Conservation (phyloP, 2,329 filamentous ascomycete genomes). For the Aureobasidium sp. region DNA sequence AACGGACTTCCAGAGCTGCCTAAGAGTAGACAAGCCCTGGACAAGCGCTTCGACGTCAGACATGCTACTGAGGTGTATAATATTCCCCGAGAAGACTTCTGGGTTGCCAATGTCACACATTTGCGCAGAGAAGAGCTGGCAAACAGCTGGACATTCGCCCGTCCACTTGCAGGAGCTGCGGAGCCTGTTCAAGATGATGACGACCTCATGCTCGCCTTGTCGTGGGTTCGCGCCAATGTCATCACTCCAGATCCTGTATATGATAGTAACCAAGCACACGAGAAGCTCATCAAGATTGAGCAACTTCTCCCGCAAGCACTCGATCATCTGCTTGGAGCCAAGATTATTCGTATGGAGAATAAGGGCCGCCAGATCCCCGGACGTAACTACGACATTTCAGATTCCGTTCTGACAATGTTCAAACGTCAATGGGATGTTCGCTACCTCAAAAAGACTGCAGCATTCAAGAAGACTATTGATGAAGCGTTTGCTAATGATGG, state of each 20-base stretch:
- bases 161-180: slow-evolving; percentile 14
- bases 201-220: slow-evolving; percentile 27
- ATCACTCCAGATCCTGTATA: slow-evolving; percentile 35
- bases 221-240: slow-evolving; percentile 40
- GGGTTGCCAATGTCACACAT: slow-evolving; percentile 33
- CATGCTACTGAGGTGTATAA: slow-evolving; percentile 30
- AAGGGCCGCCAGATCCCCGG: slow-evolving; percentile 52
- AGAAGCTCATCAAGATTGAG: slow-evolving; percentile 29
- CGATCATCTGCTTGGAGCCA: slow-evolving; percentile 45
- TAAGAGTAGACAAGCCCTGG: slow-evolving; percentile 32
- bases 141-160: slow-evolving; percentile 15
- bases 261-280: slow-evolving; percentile 30
- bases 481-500: slow-evolving; percentile 37
- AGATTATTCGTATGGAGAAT: slow-evolving; percentile 52
- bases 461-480: slow-evolving; percentile 55
- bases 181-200: slow-evolving; percentile 17
- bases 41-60: slow-evolving; percentile 36
- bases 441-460: slow-evolving; percentile 51
- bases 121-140: slow-evolving; percentile 34
- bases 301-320: slow-evolving; percentile 40
- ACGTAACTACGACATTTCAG: slow-evolving; percentile 55
- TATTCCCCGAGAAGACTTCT: slow-evolving; percentile 50
- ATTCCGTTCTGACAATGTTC: slow-evolving; percentile 49
- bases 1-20: slow-evolving; percentile 15
- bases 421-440: slow-evolving; percentile 45